Percentiles rank a stretch among this genome's conserved stretches.
These are phyloP conservation scores for Osmozyma mogii DNA, from an alignment of 805 yeast genomes.

Conservation along the genomic window DNA sequence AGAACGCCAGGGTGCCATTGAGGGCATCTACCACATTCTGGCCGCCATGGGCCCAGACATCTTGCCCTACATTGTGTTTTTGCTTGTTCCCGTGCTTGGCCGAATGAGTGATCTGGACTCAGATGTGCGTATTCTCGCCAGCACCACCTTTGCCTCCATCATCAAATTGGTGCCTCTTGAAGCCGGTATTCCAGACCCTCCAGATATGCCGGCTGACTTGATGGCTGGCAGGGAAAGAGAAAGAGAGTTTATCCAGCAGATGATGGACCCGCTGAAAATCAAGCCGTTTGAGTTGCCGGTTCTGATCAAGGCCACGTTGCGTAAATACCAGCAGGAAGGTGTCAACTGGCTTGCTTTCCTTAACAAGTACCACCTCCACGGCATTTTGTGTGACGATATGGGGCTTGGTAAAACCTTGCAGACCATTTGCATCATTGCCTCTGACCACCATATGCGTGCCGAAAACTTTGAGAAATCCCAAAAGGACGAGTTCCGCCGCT, in stretches of 20 bases:
- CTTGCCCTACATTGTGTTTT: slow-evolving; percentile 88
- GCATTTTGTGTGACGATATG: slow-evolving; percentile 98
- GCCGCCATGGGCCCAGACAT: slow-evolving; percentile 80
- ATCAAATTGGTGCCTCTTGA: slow-evolving; percentile 94
- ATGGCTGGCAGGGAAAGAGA: slow-evolving; percentile 87
- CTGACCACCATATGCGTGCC: slow-evolving; percentile 84
- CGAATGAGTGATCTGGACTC: slow-evolving; percentile 94
- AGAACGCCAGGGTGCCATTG: slow-evolving; percentile 91
- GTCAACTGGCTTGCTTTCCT: slow-evolving; percentile 96
- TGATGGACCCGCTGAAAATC: slow-evolving; percentile 94
- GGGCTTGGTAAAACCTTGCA: slow-evolving; percentile 96
- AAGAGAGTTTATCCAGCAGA: slow-evolving; percentile 88
- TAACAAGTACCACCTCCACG: slow-evolving; percentile 92
- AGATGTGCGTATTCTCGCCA: slow-evolving; percentile 83
- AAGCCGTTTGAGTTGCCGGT: slow-evolving; percentile 86
- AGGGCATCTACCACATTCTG: slow-evolving; percentile 80
- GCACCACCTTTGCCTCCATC: slow-evolving; percentile 93
- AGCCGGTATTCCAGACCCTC: slow-evolving; percentile 95
- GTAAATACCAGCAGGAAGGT: slow-evolving; percentile 97
- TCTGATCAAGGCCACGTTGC: slow-evolving; percentile 81
- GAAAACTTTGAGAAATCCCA: slow-evolving; percentile 57
- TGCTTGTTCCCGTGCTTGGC: slow-evolving; percentile 93
- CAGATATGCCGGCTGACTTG: slow-evolving; percentile 76
- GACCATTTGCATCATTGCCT: slow-evolving; percentile 92
- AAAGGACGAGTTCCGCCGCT: slow-evolving; percentile 56